Evolutionary conservation across 257 asterid genomes (phyloP), one percentile per base, ranked within the genome.

Genomic region (Scutellaria minor): DNA sequence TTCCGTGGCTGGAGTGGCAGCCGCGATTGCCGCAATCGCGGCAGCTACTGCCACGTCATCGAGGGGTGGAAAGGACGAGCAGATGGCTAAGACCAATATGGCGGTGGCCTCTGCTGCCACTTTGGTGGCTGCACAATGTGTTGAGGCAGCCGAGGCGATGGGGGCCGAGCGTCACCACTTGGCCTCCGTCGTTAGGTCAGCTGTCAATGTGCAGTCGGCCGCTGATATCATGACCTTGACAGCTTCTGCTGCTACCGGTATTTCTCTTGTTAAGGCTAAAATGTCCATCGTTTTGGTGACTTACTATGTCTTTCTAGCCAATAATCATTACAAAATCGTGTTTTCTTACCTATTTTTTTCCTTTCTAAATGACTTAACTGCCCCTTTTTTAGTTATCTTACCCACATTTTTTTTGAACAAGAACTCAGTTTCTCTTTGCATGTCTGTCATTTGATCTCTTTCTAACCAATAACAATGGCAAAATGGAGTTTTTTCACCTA

Each of bases 21-120:
- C 99, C 0, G 98, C 99, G 8, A 76, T 95, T 24, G 99, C 99
- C 0, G 98, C 99, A 0, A 90, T 92, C 31, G 96, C 99, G 0
- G 96, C 99, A 0, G 97, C 99, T 22, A 90, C 99, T 3, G 99
- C 98, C 6, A 95, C 96, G 0, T 78, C 97, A 0, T 89, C 97
- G 1, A 90, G 88, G 0, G 74, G 78, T 0, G 72, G 93, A 6
- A 94, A 88, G 76, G 99, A 94, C 9, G 97, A 89, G 71, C 85
- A 82, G 63, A 80, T 82, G 93, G 93, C 96, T 0, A 95, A 85
- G 77, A 92, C 96, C 0, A 96, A 95, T 67, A 88, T 90, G 98
- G 99, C 96, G 0, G 89, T 95, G 54, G 99, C 99, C 2, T 95
- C 99, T 2, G 99, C 99, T 0, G 99, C 99, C 46, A 92, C 97